These are phyloP conservation scores for Podosphaera leucotricha DNA, from an alignment of 2,329 filamentous ascomycete genomes.

Conservation along the genomic window DNA sequence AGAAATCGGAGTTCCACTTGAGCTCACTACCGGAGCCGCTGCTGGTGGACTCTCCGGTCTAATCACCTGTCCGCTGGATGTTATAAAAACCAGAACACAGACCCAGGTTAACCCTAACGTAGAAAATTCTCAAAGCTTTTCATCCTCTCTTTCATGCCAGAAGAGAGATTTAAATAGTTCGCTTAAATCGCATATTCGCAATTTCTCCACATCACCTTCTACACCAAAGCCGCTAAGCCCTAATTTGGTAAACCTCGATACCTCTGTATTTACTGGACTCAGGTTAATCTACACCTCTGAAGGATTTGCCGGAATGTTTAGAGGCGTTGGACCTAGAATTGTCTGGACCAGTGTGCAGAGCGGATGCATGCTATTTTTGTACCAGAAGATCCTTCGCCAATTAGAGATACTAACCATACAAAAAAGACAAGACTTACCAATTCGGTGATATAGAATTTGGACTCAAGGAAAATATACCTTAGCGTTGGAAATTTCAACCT, in stretches of 20 bases:
- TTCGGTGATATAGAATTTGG: background rate
- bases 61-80: constrained; percentile 85
- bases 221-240: constrained; percentile 62
- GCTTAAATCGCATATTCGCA: constrained; percentile 30
- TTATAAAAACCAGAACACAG: constrained; percentile 90
- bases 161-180: constrained; percentile 11
- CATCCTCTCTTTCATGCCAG: constrained; percentile 7
- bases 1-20: constrained; percentile 65
- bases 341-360: constrained; percentile 98
- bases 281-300: constrained; percentile 77
- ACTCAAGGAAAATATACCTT: constrained; percentile 9
- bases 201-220: constrained; percentile 75
- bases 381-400: constrained; percentile 64
- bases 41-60: constrained; percentile 86
- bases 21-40: constrained; percentile 69
- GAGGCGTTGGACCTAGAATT: constrained; percentile 73
- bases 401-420: constrained; percentile 28
- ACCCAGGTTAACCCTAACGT: constrained; percentile 47
- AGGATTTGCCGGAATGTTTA: constrained; percentile 74
- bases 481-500: constrained; percentile 1
- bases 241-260: constrained; percentile 59
- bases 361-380: constrained; percentile 87
- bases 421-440: background rate
- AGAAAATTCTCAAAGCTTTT: constrained; percentile 9
- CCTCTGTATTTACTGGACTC: constrained; percentile 66